A percentile compares a stretch with the other conserved stretches of the same genome.
Conservation (phyloP, 2,329 filamentous ascomycete genomes). For the Aspergillus proliferans region DNA sequence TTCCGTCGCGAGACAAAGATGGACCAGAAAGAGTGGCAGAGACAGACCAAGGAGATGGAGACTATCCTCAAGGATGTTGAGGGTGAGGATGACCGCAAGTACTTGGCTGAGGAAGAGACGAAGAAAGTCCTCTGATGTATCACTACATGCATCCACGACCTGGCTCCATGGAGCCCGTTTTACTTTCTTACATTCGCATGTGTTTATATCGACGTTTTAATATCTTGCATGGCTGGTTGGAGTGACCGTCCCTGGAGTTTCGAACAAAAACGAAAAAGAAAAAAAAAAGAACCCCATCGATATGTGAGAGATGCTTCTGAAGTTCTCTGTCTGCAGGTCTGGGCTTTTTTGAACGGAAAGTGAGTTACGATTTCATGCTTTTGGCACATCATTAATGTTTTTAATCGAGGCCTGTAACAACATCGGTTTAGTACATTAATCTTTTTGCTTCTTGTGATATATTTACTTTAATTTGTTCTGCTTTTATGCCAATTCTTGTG, state of each 20-base stretch:
- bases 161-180: too few species aligned
- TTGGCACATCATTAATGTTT: slow-evolving; percentile 1
- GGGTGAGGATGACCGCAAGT: slow-evolving; percentile 9
- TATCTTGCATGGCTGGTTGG: too few species aligned
- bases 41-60: slow-evolving; percentile 44
- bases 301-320: too few species aligned
- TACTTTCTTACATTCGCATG: too few species aligned
- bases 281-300: too few species aligned
- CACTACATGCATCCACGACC: neutral
- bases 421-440: slow-evolving; percentile 8
- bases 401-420: slow-evolving; percentile 7
- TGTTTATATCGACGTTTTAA: too few species aligned
- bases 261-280: too few species aligned
- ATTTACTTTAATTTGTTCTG: neutral
- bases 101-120: slow-evolving; percentile 1
- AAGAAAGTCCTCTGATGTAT: slow-evolving; percentile 5
- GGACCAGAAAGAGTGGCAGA: slow-evolving; percentile 67
- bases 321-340: neutral
- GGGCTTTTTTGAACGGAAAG: neutral
- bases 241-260: too few species aligned
- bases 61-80: slow-evolving; percentile 9
- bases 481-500: too few species aligned
- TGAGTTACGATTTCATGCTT: slow-evolving; percentile 13
- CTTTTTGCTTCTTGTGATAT: slow-evolving; percentile 4
- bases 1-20: slow-evolving; percentile 78